These are phyloP conservation scores for Penstemon eatonii DNA, from an alignment of 257 asterid species.

Conservation along the genomic window DNA sequence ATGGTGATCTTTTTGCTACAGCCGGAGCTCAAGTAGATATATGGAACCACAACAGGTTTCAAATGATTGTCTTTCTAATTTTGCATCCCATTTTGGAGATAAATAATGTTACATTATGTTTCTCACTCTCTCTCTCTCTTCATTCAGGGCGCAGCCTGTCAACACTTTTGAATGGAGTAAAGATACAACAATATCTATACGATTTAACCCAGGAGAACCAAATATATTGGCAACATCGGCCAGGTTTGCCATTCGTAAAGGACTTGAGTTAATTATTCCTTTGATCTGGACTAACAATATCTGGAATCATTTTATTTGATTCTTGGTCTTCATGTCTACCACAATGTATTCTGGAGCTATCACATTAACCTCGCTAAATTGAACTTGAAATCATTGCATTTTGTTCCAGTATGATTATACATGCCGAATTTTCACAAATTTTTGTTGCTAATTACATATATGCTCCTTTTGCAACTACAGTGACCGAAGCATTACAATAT, in stretches of 20 bases:
- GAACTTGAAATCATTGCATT: constrained; percentile 6
- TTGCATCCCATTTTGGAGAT: background rate
- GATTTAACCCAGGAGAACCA: constrained; percentile 96
- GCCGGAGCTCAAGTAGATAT: constrained; percentile 96
- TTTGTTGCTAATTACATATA: constrained; percentile 18
- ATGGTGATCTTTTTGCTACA: constrained; percentile 90
- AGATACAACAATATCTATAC: constrained; percentile 68
- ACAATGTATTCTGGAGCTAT: background rate
- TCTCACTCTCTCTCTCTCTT: too few relatives aligned
- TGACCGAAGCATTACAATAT: constrained; percentile 88
- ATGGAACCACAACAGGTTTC: constrained; percentile 94
- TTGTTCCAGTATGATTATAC: constrained; percentile 3
- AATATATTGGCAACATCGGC: constrained; percentile 81
- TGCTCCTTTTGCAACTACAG: constrained; percentile 44
- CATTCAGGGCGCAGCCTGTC: constrained; percentile 87
- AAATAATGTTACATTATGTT: constrained; percentile 20
- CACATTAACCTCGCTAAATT: constrained; percentile 9
- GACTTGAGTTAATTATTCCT: constrained; percentile 18
- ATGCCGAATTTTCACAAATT: constrained; percentile 16
- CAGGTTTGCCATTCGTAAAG: constrained; percentile 48
- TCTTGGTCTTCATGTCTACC: constrained; percentile 4
- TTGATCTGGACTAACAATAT: constrained; percentile 7
- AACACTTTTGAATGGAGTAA: constrained; percentile 84
- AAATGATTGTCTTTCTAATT: constrained; percentile 7
- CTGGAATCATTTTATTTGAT: too few relatives aligned